A percentile compares a stretch with the other conserved stretches of the same genome.
These are phyloP conservation scores for Paraconiothyrium sp. DNA, from an alignment of 2,329 filamentous ascomycete species.

Conservation along the genomic window DNA sequence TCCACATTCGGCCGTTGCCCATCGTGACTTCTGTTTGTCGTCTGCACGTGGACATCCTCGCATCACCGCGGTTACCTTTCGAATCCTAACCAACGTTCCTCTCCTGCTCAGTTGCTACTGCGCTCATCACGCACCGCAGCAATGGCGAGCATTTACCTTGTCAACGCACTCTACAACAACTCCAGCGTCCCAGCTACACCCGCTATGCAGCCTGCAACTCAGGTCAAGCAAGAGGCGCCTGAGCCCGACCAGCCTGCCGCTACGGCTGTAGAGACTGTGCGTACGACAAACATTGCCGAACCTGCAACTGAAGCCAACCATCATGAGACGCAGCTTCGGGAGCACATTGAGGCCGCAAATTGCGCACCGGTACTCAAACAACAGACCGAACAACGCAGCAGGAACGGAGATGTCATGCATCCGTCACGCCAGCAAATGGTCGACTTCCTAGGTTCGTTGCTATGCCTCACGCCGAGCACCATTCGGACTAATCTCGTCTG, in stretches of 20 bases:
- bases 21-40: neutral
- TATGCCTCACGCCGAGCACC: too few species aligned
- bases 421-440: slow-evolving; percentile 10
- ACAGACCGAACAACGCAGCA: neutral
- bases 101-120: neutral
- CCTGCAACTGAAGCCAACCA: neutral
- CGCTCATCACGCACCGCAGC: neutral
- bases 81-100: neutral
- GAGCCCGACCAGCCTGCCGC: neutral
- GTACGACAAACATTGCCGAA: neutral
- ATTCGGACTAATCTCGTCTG: neutral
- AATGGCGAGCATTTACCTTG: slow-evolving; percentile 11
- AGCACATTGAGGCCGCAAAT: neutral
- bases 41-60: neutral
- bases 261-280: neutral
- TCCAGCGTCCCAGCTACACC: neutral
- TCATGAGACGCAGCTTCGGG: neutral
- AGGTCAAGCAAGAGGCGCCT: neutral
- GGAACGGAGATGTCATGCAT: slow-evolving; percentile 5
- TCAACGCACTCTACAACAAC: slow-evolving; percentile 12
- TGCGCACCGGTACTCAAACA: neutral
- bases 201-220: neutral
- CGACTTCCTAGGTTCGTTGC: slow-evolving; percentile 2
- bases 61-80: neutral
- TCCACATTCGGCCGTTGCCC: neutral